phyloP scores from a whole-genome alignment of 148 eudicot species.

The Rhododendron mucronatum region DNA sequence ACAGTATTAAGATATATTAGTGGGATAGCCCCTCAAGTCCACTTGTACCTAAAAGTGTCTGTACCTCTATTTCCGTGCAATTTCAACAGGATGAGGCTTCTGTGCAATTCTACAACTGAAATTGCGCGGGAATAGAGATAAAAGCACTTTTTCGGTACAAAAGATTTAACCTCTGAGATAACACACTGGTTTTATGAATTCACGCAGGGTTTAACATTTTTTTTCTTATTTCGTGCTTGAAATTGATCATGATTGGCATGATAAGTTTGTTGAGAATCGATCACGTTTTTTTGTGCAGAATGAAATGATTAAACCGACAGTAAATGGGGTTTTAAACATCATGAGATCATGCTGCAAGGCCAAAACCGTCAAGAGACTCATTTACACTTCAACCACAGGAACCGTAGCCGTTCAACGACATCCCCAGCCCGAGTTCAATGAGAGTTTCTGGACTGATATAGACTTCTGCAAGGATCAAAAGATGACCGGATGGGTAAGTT shows the following conservation, averaged over 20 bases:
- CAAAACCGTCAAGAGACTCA: conserved; percentile 18
- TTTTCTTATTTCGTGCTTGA: background rate
- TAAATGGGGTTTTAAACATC: conserved; percentile 23
- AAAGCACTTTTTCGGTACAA: no score
- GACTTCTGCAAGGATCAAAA: conserved; percentile 16
- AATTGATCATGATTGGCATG: background rate
- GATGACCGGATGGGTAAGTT: conserved; percentile 21
- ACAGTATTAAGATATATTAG: no score
- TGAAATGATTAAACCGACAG: conserved; percentile 25
- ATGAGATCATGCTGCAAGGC: conserved; percentile 26
- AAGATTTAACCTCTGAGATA: no score
- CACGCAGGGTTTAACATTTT: no score
- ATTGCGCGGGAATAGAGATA: no score
- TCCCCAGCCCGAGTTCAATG: conserved; percentile 18
- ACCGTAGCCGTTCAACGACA: conserved; percentile 11
- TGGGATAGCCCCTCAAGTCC: no score
- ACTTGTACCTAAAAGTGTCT: no score
- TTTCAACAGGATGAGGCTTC: no score
- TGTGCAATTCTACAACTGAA: no score
- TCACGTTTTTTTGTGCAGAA: conserved; percentile 11
- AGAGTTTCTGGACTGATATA: conserved; percentile 23
- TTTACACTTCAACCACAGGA: conserved; percentile 21
- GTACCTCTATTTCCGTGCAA: no score
- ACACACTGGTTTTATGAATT: no score
- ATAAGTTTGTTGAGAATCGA: background rate